phyloP scores from a whole-genome alignment of 352 stramenopile genomes.

The Globisporangium polare region DNA sequence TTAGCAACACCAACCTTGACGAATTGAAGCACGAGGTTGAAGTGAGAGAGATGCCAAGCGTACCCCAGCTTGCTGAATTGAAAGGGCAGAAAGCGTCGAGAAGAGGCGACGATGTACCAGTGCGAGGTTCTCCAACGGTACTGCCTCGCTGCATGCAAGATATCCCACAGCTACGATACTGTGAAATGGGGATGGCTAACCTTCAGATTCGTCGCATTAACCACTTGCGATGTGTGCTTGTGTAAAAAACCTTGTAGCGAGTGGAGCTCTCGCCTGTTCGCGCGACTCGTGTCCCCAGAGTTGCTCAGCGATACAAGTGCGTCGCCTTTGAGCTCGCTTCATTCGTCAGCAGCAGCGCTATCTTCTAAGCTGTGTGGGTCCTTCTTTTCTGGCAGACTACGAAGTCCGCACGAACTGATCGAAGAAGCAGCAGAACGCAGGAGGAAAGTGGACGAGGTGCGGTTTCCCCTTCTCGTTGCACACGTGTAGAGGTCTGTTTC shows the following conservation, averaged over 20 bases:
- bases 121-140: not conserved
- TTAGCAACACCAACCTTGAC: not conserved
- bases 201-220: not conserved
- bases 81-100: not conserved
- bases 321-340: not conserved
- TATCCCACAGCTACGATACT: too few relatives aligned
- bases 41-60: not conserved
- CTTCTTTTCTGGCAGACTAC: slow-evolving; percentile 16
- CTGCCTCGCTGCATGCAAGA: not conserved
- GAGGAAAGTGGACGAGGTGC: slow-evolving; percentile 25
- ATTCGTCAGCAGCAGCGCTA: not conserved
- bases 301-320: slow-evolving; percentile 11
- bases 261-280: slow-evolving; percentile 6
- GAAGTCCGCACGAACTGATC: slow-evolving; percentile 25
- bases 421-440: slow-evolving; percentile 24
- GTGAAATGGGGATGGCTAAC: not conserved
- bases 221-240: not conserved
- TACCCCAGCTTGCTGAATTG: not conserved
- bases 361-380: too few relatives aligned
- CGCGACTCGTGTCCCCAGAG: not conserved
- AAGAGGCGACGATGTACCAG: not conserved
- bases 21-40: not conserved
- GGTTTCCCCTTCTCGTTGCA: not conserved
- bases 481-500: too few relatives aligned
- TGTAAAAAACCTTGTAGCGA: not conserved